A percentile compares a stretch with the other conserved stretches of the same genome.
Conservation (phyloP, 2,329 filamentous ascomycete species). For the Cyphellophora attinorum region DNA sequence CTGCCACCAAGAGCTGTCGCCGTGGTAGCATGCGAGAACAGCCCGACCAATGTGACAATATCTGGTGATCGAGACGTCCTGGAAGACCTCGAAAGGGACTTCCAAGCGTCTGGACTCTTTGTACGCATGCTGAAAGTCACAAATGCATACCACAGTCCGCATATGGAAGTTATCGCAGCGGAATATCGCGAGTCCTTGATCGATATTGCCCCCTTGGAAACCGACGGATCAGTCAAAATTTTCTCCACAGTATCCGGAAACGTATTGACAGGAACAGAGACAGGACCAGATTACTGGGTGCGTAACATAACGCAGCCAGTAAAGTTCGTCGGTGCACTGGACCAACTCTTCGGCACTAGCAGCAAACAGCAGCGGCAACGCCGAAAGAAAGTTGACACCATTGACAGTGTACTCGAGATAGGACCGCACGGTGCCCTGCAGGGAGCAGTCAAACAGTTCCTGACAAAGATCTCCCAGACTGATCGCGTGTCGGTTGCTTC, state of each 20-base stretch:
- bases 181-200: conserved; percentile 17
- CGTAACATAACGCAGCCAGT: conserved; percentile 19
- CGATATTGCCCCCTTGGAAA: conserved; percentile 1
- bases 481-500: conserved; percentile 15
- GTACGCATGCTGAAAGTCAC: conserved; percentile 20
- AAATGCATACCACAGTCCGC: conserved; percentile 23
- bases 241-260: conserved; percentile 20
- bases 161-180: conserved; percentile 19
- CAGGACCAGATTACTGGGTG: conserved; percentile 18
- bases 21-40: conserved; percentile 31
- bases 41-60: conserved; percentile 26
- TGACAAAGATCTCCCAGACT: conserved; percentile 8
- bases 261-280: conserved; percentile 6
- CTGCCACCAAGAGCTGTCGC: conserved; percentile 3
- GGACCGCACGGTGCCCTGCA: conserved; percentile 27
- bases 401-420: conserved; percentile 22
- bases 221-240: conserved; percentile 3
- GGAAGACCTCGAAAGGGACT: conserved; percentile 7
- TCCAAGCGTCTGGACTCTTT: conserved; percentile 16
- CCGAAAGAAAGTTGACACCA: neutral
- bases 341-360: conserved; percentile 4
- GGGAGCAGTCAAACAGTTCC: conserved; percentile 22
- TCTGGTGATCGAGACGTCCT: conserved; percentile 24
- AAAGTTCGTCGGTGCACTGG: conserved; percentile 16
- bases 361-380: neutral